Evolutionary conservation across 179 eudicot genomes (phyloP).

Genomic region (Beta lomatogona): DNA sequence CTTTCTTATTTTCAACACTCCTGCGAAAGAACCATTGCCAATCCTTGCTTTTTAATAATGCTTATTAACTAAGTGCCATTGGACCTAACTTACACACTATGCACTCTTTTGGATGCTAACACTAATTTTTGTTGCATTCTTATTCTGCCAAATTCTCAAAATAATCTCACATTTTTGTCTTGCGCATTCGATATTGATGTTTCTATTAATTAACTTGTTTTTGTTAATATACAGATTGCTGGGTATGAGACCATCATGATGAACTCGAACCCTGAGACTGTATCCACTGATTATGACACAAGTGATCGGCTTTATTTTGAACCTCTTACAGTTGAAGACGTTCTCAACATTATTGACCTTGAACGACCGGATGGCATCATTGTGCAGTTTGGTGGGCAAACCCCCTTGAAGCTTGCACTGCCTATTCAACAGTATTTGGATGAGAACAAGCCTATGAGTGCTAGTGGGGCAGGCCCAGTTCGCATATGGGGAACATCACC

Average conservation of each 20-base stretch:
- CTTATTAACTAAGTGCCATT: background rate
- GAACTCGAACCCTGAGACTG: slow-evolving; percentile 99
- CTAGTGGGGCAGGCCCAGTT: slow-evolving; percentile 77
- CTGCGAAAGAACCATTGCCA: background rate
- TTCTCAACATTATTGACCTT: slow-evolving; percentile 85
- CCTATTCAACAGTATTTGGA: slow-evolving; percentile 84
- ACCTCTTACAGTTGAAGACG: slow-evolving; percentile 93
- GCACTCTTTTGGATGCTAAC: background rate
- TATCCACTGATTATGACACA: slow-evolving; percentile 96
- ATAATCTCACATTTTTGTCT: background rate
- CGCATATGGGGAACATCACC: slow-evolving; percentile 99
- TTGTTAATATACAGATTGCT: slow-evolving; percentile 52
- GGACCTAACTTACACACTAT: background rate
- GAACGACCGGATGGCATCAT: slow-evolving; percentile 97
- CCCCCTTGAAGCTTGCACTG: slow-evolving; percentile 84
- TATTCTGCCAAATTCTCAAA: background rate
- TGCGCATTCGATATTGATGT: background rate
- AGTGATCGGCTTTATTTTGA: slow-evolving; percentile 96
- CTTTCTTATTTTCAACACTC: background rate
- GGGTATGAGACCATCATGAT: slow-evolving; percentile 99
- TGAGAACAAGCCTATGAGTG: slow-evolving; percentile 60
- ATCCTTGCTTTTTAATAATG: background rate
- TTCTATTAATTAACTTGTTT: slow-evolving; percentile 8
- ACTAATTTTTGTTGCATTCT: background rate
- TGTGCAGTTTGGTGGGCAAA: slow-evolving; percentile 98